phyloP scores from a whole-genome alignment of 129 eudicot genomes.

The sunflower (Helianthus annuus) region HanXRQr2.0-SUNRISE NC_035446.2:114657295-114657794 shows the following conservation, averaged over 20 bases:
- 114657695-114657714: constrained; percentile 72
- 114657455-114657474: constrained; percentile 74
- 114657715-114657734: constrained; percentile 62
- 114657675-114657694: constrained; percentile 72
- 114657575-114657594: constrained; percentile 87
- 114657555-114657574: constrained; percentile 69
- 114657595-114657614: neutral
- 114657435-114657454: constrained; percentile 47
- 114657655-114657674: constrained; percentile 73
- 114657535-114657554: constrained; percentile 61
- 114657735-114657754: constrained; percentile 57
- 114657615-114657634: neutral
- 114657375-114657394: neutral
- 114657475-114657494: constrained; percentile 37
- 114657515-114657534: constrained; percentile 50
- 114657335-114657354: constrained; percentile 60
- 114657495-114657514: constrained; percentile 34
- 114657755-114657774: neutral
- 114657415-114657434: neutral
- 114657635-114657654: constrained; percentile 15
- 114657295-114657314: constrained; percentile 66
- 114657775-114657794: neutral
- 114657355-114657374: constrained; percentile 47
- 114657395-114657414: constrained; percentile 8
- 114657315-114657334: constrained; percentile 79